Percentiles rank a stretch among this genome's conserved stretches.
phyloP scores from a whole-genome alignment of 208 protist genomes.

The Porcisia hertigi region DNA sequence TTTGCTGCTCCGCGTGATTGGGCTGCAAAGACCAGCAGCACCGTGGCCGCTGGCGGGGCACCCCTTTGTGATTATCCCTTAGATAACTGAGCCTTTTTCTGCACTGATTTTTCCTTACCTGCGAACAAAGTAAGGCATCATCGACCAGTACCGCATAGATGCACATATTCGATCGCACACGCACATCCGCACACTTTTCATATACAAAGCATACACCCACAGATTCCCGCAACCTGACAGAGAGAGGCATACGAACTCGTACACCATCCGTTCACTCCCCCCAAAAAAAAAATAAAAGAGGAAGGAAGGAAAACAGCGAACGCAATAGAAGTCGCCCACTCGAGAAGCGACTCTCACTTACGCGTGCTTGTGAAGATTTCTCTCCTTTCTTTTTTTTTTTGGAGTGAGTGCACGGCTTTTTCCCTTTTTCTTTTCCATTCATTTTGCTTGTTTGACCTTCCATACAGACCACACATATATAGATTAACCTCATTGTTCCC shows the following conservation, averaged over 20 bases:
- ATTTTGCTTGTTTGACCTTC: background rate
- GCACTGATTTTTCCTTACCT: background rate
- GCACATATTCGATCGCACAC: background rate
- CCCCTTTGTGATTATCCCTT: background rate
- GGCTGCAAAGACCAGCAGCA: background rate
- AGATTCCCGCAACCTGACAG: background rate
- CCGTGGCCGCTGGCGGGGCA: background rate
- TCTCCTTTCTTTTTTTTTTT: no score
- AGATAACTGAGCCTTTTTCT: background rate
- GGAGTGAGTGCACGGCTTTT: background rate
- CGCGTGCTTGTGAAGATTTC: no score
- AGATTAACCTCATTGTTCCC: background rate
- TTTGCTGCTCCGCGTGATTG: background rate
- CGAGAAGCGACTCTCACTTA: background rate
- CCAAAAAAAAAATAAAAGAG: no score
- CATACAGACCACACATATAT: background rate
- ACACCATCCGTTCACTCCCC: background rate
- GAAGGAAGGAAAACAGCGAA: background rate
- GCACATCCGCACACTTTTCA: background rate
- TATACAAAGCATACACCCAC: background rate
- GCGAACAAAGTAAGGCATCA: background rate
- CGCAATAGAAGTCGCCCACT: background rate
- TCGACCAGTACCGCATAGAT: background rate
- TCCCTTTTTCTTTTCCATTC: background rate
- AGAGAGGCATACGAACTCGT: background rate